Base-by-base conservation (phyloP, 2,329 filamentous ascomycete genomes). In the Botrytis hyacinthi region DNA sequence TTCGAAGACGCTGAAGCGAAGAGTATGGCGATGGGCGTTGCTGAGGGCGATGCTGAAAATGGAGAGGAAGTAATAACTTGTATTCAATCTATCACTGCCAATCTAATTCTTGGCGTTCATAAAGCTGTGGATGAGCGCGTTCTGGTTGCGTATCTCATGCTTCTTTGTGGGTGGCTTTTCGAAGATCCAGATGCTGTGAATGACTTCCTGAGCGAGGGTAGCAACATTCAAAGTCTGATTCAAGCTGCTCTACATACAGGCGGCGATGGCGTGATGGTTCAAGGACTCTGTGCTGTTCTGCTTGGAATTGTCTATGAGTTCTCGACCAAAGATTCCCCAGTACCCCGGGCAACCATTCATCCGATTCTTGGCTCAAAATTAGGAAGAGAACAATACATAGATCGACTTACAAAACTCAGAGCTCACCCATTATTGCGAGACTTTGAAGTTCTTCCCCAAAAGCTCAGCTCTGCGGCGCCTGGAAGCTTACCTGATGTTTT, bases 21-120 rank as follows among this genome's bases (percentile, higher is more conserved):
- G 81, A 86, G 87, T 9, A 86, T 92, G 68, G 90, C 95, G 29
- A 93, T 97, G 87, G 87, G 88, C 35, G 90, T 99, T 32, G 93
- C 91, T 0, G 95, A 98, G 82, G 96, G 96, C 18, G 93, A 98
- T 81, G 93, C 93, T 35, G 91, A 92, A 48, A 93, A 87, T 77
- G 96, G 95, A 6, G 96, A 99, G 83, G 96, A 99, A 82, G 94
- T 98, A 20, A 92, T 99, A 20, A 98, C 95, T 0, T 94, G 93
- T 79, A 93, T 99, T 69, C 96, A 99, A 82, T 92, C 91, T 1
- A 88, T 98, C 74, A 90, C 94, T 14, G 92, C 92, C 7, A 95
- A 98, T 80, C 86, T 99, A n/a, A 88, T 97, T 48, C 89, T 90
- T 70, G 92, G 92, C 6, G 85, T 98, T 26, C 90, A 93, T 78